phyloP scores from a whole-genome alignment of 192 early-diverging fungal genomes.

The Dimargaris verticillata region DNA sequence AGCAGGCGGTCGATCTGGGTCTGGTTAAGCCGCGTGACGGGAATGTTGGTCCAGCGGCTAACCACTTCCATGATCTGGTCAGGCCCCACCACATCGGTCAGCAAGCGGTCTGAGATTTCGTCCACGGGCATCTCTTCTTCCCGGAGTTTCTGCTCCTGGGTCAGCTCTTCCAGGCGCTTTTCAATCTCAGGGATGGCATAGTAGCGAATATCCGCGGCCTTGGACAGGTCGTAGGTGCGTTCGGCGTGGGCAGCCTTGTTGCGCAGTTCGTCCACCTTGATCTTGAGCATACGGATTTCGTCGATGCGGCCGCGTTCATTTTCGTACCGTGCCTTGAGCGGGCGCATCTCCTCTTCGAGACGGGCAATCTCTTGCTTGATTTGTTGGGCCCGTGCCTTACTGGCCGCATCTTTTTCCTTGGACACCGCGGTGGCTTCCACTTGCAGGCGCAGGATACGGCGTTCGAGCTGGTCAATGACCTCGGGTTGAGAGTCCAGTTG shows the following conservation, averaged over 20 bases:
- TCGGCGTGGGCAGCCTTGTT: slow-evolving; percentile 76
- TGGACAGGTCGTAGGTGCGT: slow-evolving; percentile 60
- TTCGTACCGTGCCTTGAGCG: slow-evolving; percentile 72
- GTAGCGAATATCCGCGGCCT: slow-evolving; percentile 86
- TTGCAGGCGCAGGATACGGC: slow-evolving; percentile 81
- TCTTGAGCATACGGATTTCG: slow-evolving; percentile 67
- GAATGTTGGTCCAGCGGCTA: slow-evolving; percentile 92
- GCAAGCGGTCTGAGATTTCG: slow-evolving; percentile 31
- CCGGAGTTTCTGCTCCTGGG: slow-evolving; percentile 43
- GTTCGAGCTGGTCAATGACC: slow-evolving; percentile 87
- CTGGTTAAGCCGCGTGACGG: slow-evolving; percentile 73
- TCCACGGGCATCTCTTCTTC: slow-evolving; percentile 37
- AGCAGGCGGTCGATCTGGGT: slow-evolving; percentile 75
- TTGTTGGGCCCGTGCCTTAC: slow-evolving; percentile 57
- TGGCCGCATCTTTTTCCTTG: slow-evolving; percentile 80
- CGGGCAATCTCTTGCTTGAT: slow-evolving; percentile 69
- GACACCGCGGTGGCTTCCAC: slow-evolving; percentile 84
- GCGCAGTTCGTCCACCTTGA: slow-evolving; percentile 77
- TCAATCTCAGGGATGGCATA: slow-evolving; percentile 84
- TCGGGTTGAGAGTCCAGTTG: slow-evolving; percentile 96
- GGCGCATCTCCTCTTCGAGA: slow-evolving; percentile 73
- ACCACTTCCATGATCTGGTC: slow-evolving; percentile 93
- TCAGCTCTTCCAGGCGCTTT: slow-evolving; percentile 54
- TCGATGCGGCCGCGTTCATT: slow-evolving; percentile 75
- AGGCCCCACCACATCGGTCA: slow-evolving; percentile 73